Conservation (phyloP, 2,329 filamentous ascomycete species). For the Trichoderma breve region DNA sequence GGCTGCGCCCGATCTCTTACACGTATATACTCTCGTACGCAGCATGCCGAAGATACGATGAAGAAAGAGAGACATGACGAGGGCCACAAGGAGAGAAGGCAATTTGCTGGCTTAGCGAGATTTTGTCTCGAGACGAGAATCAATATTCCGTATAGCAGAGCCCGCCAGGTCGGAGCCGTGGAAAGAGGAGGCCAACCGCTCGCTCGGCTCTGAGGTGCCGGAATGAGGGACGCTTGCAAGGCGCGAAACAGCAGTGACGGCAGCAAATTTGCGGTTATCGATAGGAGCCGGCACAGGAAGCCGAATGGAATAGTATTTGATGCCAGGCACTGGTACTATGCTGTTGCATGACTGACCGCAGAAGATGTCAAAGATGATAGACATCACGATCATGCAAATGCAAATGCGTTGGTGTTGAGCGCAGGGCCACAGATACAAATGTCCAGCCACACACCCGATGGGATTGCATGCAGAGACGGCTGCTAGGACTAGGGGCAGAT, state of each 20-base stretch:
- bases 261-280: neutral
- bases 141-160: slow-evolving; percentile 1
- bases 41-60: neutral
- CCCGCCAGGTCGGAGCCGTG: slow-evolving; percentile 9
- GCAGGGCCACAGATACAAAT: neutral
- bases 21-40: neutral
- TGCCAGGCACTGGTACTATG: neutral
- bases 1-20: neutral
- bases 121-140: neutral
- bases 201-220: slow-evolving; percentile 6
- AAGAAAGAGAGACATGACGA: neutral
- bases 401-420: neutral
- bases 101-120: neutral
- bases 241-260: neutral
- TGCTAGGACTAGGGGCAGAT: neutral
- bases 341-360: neutral
- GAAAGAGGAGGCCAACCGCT: neutral
- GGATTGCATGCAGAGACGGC: neutral
- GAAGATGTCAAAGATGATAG: neutral
- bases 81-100: neutral
- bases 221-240: slow-evolving; percentile 9
- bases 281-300: neutral
- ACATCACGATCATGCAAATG: neutral
- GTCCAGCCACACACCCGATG: slow-evolving; percentile 11
- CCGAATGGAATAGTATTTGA: neutral